These are phyloP conservation scores for Thymus mandschuricus DNA, from an alignment of 257 asterid genomes.

Conservation along the genomic window DNA sequence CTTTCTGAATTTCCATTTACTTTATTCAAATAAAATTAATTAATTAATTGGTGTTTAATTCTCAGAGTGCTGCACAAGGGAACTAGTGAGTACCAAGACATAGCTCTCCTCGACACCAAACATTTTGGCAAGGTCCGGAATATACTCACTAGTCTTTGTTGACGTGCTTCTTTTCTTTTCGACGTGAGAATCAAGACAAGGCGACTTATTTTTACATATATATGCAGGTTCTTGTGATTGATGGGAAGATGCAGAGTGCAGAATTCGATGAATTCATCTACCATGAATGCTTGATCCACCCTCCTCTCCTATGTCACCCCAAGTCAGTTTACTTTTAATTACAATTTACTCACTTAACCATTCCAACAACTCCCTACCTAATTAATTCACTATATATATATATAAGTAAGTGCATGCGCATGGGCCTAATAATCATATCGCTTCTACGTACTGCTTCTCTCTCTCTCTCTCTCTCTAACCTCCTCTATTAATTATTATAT, in stretches of 20 bases:
- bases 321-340: slow-evolving; percentile 48
- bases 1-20: background rate
- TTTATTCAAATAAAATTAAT: no score
- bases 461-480: background rate
- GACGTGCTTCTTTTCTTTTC: no score
- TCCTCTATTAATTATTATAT: background rate
- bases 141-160: background rate
- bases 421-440: no score
- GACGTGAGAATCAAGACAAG: no score
- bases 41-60: no score
- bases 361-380: background rate
- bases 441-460: background rate
- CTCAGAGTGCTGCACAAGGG: slow-evolving; percentile 84
- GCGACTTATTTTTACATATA: no score
- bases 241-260: slow-evolving; percentile 99
- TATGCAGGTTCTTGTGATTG: slow-evolving; percentile 84
- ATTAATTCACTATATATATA: background rate
- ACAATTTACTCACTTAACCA: background rate
- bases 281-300: slow-evolving; percentile 96
- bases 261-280: slow-evolving; percentile 94
- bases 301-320: slow-evolving; percentile 89
- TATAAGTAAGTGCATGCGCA: slow-evolving; percentile 20
- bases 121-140: slow-evolving; percentile 79
- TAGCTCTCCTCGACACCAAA: slow-evolving; percentile 92
- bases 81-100: slow-evolving; percentile 89